These are phyloP conservation scores for Ramalina peruviana DNA, from an alignment of 495 filamentous ascomycete species.

Conservation along the genomic window DNA sequence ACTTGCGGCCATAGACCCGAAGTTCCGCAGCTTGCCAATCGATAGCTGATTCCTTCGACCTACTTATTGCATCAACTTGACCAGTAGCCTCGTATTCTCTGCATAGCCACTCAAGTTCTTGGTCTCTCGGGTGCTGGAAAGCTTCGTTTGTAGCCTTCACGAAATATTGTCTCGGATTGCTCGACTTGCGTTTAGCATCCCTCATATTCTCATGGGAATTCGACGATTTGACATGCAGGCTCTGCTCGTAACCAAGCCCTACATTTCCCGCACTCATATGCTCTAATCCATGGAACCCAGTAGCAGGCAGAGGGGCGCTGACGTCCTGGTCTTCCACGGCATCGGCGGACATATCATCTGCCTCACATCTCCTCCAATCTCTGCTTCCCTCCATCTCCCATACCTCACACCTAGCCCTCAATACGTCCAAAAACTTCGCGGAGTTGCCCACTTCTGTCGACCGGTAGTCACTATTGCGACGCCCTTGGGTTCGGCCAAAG, in stretches of 20 bases:
- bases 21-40: conserved; percentile 35
- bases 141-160: background rate
- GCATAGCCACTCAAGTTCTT: too few relatives aligned
- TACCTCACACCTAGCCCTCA: conserved; percentile 54
- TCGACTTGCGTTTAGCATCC: background rate
- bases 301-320: background rate
- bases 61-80: too few relatives aligned
- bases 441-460: conserved; percentile 48
- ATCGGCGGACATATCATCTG: conserved; percentile 7
- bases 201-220: background rate
- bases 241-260: conserved; percentile 14
- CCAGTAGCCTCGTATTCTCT: too few relatives aligned
- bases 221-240: conserved; percentile 2
- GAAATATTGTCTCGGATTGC: conserved; percentile 6
- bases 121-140: background rate
- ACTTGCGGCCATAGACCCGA: conserved; percentile 43
- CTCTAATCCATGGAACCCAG: conserved; percentile 8
- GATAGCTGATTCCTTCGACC: background rate
- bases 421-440: conserved; percentile 48
- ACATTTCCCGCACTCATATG: conserved; percentile 7
- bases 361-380: conserved; percentile 49
- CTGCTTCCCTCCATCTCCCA: conserved; percentile 55
- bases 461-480: conserved; percentile 20
- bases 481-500: conserved; percentile 21
- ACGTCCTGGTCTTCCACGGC: background rate